These are phyloP conservation scores for Pyrenula massariospora DNA, from an alignment of 495 filamentous ascomycete genomes.

Conservation along the genomic window DNA sequence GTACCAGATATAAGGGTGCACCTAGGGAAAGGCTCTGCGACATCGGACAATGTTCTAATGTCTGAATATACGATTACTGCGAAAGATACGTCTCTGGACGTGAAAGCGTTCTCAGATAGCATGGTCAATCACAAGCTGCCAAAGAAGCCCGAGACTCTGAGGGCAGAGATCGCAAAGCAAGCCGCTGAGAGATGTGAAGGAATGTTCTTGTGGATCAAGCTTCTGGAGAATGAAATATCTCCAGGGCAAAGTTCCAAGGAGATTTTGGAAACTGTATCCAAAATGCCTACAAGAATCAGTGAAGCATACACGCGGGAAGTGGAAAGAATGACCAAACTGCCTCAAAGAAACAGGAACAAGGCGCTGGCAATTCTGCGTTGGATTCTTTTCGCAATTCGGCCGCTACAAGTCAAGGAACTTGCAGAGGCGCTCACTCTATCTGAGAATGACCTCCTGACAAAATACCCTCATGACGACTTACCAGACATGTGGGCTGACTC, in stretches of 20 bases:
- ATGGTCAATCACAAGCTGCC: slow-evolving; percentile 6
- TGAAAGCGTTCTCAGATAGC: slow-evolving; percentile 3
- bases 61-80: slow-evolving; percentile 7
- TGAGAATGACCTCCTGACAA: slow-evolving; percentile 1
- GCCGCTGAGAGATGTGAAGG: slow-evolving; percentile 10
- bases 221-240: slow-evolving; percentile 5
- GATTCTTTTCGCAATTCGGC: slow-evolving; percentile 15
- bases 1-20: slow-evolving; percentile 9
- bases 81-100: slow-evolving; percentile 7
- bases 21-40: slow-evolving; percentile 1
- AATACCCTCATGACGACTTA: slow-evolving; percentile 7
- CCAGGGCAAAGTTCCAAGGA: slow-evolving; percentile 5
- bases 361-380: slow-evolving; percentile 14
- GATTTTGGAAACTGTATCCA: slow-evolving; percentile 6
- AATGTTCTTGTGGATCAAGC: slow-evolving; percentile 16
- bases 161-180: slow-evolving; percentile 3
- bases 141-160: slow-evolving; percentile 5
- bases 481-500: slow-evolving; percentile 8
- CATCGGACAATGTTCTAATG: background rate
- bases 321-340: slow-evolving; percentile 4
- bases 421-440: slow-evolving; percentile 9
- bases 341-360: slow-evolving; percentile 1
- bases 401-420: slow-evolving; percentile 16
- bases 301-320: slow-evolving; percentile 9
- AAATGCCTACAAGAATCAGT: slow-evolving; percentile 10